A percentile compares a stretch with the other conserved stretches of the same genome.
Evolutionary conservation across 306 rosid genomes (phyloP).

Genomic region (Acacia confusa): DNA sequence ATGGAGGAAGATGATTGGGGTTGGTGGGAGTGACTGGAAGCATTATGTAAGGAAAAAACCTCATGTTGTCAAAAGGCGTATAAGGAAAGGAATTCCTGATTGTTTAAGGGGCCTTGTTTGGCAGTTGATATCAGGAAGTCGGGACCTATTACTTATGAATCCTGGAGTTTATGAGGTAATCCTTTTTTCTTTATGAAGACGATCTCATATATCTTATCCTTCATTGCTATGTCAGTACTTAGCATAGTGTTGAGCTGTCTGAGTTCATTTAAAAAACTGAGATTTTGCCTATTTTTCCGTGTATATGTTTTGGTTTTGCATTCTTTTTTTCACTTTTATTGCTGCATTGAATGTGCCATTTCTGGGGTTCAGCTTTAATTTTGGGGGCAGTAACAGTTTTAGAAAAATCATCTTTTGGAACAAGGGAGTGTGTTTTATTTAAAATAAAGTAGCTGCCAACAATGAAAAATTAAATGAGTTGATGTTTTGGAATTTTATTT

Average conservation of each 20-base stretch:
- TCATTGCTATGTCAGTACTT: constrained; percentile 13
- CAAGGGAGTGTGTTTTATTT: not conserved
- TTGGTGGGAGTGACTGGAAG: constrained; percentile 99
- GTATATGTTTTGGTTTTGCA: not conserved
- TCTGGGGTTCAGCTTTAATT: constrained; percentile 1
- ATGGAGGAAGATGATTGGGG: constrained; percentile 99
- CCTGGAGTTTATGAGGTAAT: constrained; percentile 98
- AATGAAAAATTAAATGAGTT: not conserved
- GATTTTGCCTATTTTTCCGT: constrained; percentile 4
- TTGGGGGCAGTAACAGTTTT: not conserved
- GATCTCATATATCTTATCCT: not conserved
- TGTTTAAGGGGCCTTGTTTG: constrained; percentile 97
- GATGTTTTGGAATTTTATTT: not conserved
- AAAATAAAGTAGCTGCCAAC: not conserved
- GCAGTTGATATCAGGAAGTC: constrained; percentile 98
- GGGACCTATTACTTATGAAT: constrained; percentile 93
- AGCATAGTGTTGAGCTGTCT: constrained; percentile 15
- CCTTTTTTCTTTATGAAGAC: constrained; percentile 22
- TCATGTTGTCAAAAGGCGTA: constrained; percentile 89
- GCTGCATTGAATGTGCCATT: constrained; percentile 4
- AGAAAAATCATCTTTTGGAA: not conserved
- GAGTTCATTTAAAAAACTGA: constrained; percentile 5
- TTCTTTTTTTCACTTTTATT: not conserved
- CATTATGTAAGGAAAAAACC: constrained; percentile 85
- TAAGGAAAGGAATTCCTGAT: constrained; percentile 99